Conservation (phyloP, 148 eudicot genomes). For the Polygonum aviculare region DNA sequence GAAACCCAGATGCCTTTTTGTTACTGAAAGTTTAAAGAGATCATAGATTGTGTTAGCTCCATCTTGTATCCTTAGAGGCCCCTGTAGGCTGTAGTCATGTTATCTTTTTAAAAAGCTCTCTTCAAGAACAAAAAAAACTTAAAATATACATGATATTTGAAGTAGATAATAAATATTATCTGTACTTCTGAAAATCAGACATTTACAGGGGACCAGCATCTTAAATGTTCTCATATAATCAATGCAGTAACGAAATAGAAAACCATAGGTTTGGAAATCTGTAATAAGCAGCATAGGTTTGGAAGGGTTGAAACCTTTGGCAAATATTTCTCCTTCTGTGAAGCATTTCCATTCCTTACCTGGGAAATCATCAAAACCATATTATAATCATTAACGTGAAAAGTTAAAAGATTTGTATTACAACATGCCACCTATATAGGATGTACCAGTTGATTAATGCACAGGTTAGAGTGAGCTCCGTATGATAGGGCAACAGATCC, state of each 20-base stretch:
- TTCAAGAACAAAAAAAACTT: background rate
- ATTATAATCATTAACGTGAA: constrained; percentile 10
- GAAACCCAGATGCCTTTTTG: background rate
- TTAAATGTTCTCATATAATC: background rate
- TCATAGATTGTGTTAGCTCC: background rate
- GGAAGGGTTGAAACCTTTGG: constrained; percentile 51
- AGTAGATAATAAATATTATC: background rate
- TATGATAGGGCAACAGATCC: constrained; percentile 93
- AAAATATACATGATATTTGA: background rate
- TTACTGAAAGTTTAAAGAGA: background rate
- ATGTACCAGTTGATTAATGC: constrained; percentile 91
- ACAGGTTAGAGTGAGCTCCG: constrained; percentile 96
- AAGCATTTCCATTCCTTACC: constrained; percentile 86
- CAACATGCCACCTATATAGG: constrained; percentile 7
- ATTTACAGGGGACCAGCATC: background rate
- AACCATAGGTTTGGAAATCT: background rate
- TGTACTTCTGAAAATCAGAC: background rate
- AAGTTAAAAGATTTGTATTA: background rate
- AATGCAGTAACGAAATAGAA: background rate
- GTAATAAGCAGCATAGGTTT: background rate
- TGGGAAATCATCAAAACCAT: constrained; percentile 23
- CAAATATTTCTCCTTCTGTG: constrained; percentile 85
- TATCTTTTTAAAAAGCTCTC: background rate
- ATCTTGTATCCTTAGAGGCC: background rate
- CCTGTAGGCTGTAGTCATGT: background rate